These are phyloP conservation scores for Elongisporangium undulatum DNA, from an alignment of 352 stramenopile species.

Conservation along the genomic window DNA sequence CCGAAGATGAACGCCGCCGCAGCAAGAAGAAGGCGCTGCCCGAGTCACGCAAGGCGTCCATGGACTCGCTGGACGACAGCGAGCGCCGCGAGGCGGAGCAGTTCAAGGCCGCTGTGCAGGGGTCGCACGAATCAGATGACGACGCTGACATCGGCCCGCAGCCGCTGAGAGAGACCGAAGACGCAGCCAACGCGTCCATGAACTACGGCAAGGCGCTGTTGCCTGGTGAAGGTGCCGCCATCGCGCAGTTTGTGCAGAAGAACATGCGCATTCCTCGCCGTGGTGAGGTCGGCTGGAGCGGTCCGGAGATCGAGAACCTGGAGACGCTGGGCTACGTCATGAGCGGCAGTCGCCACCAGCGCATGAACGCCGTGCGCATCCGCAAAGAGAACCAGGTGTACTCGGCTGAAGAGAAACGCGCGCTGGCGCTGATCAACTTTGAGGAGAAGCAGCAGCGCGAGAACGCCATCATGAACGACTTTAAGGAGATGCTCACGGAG, in stretches of 20 bases:
- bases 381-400: slow-evolving; percentile 99
- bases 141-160: slow-evolving; percentile 88
- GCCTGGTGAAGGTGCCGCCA: slow-evolving; percentile 92
- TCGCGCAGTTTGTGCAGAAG: slow-evolving; percentile 98
- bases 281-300: slow-evolving; percentile 97
- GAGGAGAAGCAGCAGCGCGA: slow-evolving; percentile 98
- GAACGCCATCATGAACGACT: slow-evolving; percentile 96
- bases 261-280: slow-evolving; percentile 98
- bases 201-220: slow-evolving; percentile 93
- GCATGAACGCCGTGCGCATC: slow-evolving; percentile 99
- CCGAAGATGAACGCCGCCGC: slow-evolving; percentile 9
- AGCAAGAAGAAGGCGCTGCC: slow-evolving; percentile 16
- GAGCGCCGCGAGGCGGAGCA: slow-evolving; percentile 76
- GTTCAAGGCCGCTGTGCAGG: slow-evolving; percentile 89
- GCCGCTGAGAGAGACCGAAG: slow-evolving; percentile 42
- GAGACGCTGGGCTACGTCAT: slow-evolving; percentile 97
- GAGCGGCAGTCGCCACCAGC: slow-evolving; percentile 95
- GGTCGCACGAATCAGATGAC: slow-evolving; percentile 52
- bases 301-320: slow-evolving; percentile 95
- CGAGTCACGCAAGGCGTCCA: slow-evolving; percentile 4
- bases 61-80: slow-evolving; percentile 35
- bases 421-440: slow-evolving; percentile 97
- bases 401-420: slow-evolving; percentile 97
- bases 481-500: slow-evolving; percentile 91
- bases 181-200: slow-evolving; percentile 40